A percentile compares a stretch with the other conserved stretches of the same genome.
Evolutionary conservation across 768 basidiomycete species (phyloP).

Genomic region (Mycena galericulata): DNA sequence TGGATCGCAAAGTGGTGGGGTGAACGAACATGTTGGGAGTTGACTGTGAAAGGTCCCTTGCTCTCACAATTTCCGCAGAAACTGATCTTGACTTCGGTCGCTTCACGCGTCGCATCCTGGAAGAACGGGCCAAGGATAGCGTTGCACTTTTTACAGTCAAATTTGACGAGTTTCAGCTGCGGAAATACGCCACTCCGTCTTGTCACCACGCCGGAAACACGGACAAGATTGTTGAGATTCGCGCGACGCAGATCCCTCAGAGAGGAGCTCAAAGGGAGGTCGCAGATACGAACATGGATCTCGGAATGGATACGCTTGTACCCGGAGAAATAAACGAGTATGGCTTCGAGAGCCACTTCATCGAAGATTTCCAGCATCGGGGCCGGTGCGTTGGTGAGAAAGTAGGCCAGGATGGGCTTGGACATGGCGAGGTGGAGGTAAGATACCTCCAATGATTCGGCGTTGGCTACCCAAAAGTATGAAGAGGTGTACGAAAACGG

Average conservation of each 20-base stretch:
- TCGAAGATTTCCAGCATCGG: constrained; percentile 96
- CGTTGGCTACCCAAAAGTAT: constrained; percentile 74
- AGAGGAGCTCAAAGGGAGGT: constrained; percentile 90
- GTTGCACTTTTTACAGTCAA: constrained; percentile 95
- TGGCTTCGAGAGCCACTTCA: constrained; percentile 92
- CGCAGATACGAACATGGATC: constrained; percentile 96
- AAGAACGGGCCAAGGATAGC: constrained; percentile 97
- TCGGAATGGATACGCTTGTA: constrained; percentile 98
- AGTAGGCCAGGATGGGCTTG: constrained; percentile 96
- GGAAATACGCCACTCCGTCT: constrained; percentile 96
- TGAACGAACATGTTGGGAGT: constrained; percentile 88
- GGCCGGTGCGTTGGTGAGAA: constrained; percentile 93
- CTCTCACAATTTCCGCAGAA: constrained; percentile 96
- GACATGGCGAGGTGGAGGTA: constrained; percentile 94
- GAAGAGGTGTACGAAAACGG: constrained; percentile 5
- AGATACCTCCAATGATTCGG: constrained; percentile 97
- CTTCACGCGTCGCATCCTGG: constrained; percentile 82
- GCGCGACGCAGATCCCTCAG: constrained; percentile 93
- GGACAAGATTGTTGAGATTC: constrained; percentile 95
- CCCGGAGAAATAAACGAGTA: constrained; percentile 94
- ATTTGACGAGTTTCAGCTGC: constrained; percentile 99
- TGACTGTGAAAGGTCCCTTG: constrained; percentile 95
- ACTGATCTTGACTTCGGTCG: constrained; percentile 90
- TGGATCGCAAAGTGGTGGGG: constrained; percentile 13
- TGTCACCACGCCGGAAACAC: constrained; percentile 96